A percentile compares a stretch with the other conserved stretches of the same genome.
Conservation (phyloP, 1,139 yeast species). For the Yamadazyma buinensis region DNA sequence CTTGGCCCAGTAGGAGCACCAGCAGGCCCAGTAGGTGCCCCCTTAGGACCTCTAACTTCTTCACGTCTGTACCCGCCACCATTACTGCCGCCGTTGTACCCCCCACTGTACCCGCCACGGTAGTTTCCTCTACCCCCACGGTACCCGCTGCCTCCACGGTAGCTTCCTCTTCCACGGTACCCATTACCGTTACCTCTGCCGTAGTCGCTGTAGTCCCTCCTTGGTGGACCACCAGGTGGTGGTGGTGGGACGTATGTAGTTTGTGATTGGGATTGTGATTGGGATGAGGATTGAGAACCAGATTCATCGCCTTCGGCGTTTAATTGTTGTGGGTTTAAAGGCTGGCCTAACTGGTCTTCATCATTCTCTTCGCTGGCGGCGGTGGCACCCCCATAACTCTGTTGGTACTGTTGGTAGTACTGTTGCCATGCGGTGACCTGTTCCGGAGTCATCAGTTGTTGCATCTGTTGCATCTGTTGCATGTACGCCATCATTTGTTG, state of each 20-base stretch:
- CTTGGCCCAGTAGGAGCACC: conserved; percentile 23
- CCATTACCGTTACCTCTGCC: conserved; percentile 17
- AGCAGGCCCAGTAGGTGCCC: conserved; percentile 26
- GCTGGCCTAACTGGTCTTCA: conserved; percentile 44
- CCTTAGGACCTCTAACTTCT: conserved; percentile 34
- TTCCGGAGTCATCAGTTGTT: conserved; percentile 81
- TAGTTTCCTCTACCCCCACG: conserved; percentile 13
- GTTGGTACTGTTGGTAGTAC: conserved; percentile 62
- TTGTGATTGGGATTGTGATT: too few species aligned
- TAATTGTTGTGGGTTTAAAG: conserved; percentile 54
- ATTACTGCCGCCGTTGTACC: conserved; percentile 8
- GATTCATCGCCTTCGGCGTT: conserved; percentile 21
- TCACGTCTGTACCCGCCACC: conserved; percentile 14
- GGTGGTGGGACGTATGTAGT: conserved; percentile 11
- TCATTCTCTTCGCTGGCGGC: conserved; percentile 19
- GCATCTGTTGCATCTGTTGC: conserved; percentile 25
- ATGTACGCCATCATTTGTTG: conserved; percentile 17
- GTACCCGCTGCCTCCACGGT: neutral
- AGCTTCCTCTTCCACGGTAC: conserved; percentile 15
- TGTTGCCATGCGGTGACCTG: conserved; percentile 87
- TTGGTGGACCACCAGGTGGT: conserved; percentile 7
- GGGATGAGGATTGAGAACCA: too few species aligned
- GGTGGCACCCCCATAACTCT: conserved; percentile 36
- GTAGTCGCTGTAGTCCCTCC: conserved; percentile 19
- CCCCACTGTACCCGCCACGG: neutral